Base-by-base conservation (phyloP, 345 rosid species). In the Hevea brasiliensis region DNA sequence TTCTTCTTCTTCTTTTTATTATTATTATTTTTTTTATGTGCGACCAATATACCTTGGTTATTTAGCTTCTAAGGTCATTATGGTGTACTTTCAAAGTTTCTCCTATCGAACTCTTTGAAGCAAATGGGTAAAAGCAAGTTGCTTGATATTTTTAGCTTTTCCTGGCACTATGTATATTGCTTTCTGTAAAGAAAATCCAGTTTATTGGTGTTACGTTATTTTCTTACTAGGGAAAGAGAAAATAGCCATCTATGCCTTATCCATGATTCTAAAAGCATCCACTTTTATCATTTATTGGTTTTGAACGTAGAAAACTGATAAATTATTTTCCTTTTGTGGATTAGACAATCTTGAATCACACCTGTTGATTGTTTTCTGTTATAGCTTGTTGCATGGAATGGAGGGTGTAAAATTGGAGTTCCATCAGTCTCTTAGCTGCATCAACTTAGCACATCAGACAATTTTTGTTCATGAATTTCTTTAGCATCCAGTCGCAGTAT, bases 381-480 rank as follows among this genome's bases (percentile, higher is more conserved):
- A 47, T 40, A 32, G 24, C 13, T 54, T 23, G 26, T 27, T 71
- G 4, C 37, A 4, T 32, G 37, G 4, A 32, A 32, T 32, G 29
- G 56, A 71, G 27, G 14, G 26, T 59, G 24, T 44, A n/a, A 21
- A 55, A 26, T 60, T 48, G n/a, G 41, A 72, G 42, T 50, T 63
- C 8, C 26, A 44, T 44, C 8, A 8, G 8, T 26, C 32, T 23
- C 29, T 13, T 66, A 2, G 32, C 32, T 42, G 65, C 24, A 29
- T 54, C n/a, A 18, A 59, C 0, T 65, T 54, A n/a, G 15, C 32
- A 48, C 29, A 40, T 51, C 40, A 21, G 10, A 63, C 27, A 53
- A 42, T 48, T 37, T 23, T 54, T 24, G 12, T 64, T 23, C 18
- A 12, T 44, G 13, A 20, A 7, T 41, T 73, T 20, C 45, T 65